These are phyloP conservation scores for Withania somnifera DNA, from an alignment of 305 asterid species.

Conservation along the genomic window DNA sequence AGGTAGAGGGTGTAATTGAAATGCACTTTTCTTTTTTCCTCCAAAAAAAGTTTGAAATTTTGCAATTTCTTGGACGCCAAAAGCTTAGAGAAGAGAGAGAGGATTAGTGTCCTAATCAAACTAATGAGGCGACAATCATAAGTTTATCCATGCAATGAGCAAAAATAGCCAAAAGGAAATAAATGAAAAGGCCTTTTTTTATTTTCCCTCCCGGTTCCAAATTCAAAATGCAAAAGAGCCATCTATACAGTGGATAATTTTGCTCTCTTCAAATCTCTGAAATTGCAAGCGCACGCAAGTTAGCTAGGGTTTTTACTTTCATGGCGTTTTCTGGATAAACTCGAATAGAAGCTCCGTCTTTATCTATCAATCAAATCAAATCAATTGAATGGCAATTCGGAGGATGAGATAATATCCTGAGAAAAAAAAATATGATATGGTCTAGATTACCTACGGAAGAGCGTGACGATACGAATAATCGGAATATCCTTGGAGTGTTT, in stretches of 20 bases:
- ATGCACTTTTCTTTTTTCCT: neutral
- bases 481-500: neutral
- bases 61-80: too few relatives aligned
- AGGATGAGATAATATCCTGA: neutral
- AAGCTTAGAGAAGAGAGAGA: neutral
- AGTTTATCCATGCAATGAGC: neutral
- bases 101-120: neutral
- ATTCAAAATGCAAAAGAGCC: slow-evolving; percentile 41
- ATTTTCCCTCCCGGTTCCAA: slow-evolving; percentile 18
- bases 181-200: neutral
- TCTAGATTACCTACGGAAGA: slow-evolving; percentile 15
- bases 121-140: neutral
- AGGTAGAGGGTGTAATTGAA: neutral
- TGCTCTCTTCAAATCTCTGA: slow-evolving; percentile 19
- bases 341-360: neutral
- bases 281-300: slow-evolving; percentile 6
- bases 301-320: slow-evolving; percentile 10
- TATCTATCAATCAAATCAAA: neutral
- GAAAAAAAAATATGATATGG: slow-evolving; percentile 16
- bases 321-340: slow-evolving; percentile 2
- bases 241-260: slow-evolving; percentile 24
- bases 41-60: neutral
- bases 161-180: neutral
- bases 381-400: neutral
- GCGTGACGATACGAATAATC: neutral